phyloP scores from a whole-genome alignment of 306 rosid genomes.

The Hippophae tibetana region DNA sequence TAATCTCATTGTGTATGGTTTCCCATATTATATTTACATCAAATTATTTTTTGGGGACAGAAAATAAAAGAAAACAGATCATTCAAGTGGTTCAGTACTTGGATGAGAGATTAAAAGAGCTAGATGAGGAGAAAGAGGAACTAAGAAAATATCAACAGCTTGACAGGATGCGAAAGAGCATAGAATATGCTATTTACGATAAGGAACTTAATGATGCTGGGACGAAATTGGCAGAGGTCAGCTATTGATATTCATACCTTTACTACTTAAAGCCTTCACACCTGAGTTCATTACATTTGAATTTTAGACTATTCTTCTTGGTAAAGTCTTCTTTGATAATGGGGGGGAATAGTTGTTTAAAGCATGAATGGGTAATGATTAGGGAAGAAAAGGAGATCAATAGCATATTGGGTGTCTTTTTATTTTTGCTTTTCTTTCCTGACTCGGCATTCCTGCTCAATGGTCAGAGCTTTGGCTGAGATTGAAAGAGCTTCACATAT shows the following conservation, averaged over 20 bases:
- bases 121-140: conserved; percentile 98
- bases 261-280: too few species aligned
- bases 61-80: conserved; percentile 83
- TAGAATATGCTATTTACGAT: conserved; percentile 78
- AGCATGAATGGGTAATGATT: too few species aligned
- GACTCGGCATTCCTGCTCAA: too few species aligned
- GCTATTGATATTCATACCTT: conserved; percentile 13
- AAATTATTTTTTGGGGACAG: conserved; percentile 28
- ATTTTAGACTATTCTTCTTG: not conserved
- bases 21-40: conserved; percentile 6
- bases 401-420: too few species aligned
- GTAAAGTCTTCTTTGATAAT: not conserved
- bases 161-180: conserved; percentile 84
- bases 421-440: too few species aligned
- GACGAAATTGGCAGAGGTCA: conserved; percentile 75
- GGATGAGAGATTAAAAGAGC: conserved; percentile 88
- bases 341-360: too few species aligned
- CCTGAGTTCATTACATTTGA: not conserved
- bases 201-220: conserved; percentile 93
- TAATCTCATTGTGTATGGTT: not conserved
- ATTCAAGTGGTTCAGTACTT: conserved; percentile 97
- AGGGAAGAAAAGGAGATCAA: too few species aligned
- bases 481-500: too few species aligned
- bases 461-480: too few species aligned
- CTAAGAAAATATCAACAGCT: conserved; percentile 83